Evolutionary conservation across 228 moss, liverwort and hornwort genomes (phyloP).

Genomic region (Sphagnum fallax): DNA sequence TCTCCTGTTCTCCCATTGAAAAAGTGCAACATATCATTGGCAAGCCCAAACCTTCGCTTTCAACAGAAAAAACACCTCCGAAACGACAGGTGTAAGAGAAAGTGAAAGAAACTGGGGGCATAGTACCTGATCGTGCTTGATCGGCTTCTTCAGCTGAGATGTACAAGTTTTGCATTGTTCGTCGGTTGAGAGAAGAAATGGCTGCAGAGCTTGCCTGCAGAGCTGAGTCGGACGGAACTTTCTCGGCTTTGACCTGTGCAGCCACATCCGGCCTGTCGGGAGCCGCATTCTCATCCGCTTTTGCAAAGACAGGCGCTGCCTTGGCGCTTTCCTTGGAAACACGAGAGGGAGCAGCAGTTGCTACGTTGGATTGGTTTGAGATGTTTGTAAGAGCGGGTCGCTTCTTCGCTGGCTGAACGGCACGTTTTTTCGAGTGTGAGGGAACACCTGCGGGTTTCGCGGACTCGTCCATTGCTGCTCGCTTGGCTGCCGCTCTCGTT

Average conservation of each 20-base stretch:
- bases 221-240: slow-evolving; percentile 4
- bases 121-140: too few relatives aligned
- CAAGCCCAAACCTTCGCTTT: too few relatives aligned
- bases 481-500: slow-evolving; percentile 37
- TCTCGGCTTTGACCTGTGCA: slow-evolving; percentile 1
- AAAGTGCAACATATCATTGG: too few relatives aligned
- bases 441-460: slow-evolving; percentile 11
- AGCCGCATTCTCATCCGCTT: slow-evolving; percentile 24
- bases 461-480: slow-evolving; percentile 38
- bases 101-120: too few relatives aligned
- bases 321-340: slow-evolving; percentile 5
- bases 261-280: slow-evolving; percentile 10
- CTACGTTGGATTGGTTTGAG: slow-evolving; percentile 8
- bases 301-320: background rate
- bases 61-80: too few relatives aligned
- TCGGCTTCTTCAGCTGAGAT: slow-evolving; percentile 13
- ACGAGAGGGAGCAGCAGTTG: slow-evolving; percentile 5
- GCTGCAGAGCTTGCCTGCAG: slow-evolving; percentile 28
- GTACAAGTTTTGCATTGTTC: slow-evolving; percentile 43
- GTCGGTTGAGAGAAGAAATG: slow-evolving; percentile 40
- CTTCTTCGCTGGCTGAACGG: slow-evolving; percentile 21
- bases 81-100: too few relatives aligned
- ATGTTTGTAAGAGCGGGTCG: slow-evolving; percentile 16
- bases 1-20: too few relatives aligned
- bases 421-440: slow-evolving; percentile 43